These are phyloP conservation scores for Anacardium occidentale DNA, from an alignment of 345 rosid genomes.

Conservation along the genomic window DNA sequence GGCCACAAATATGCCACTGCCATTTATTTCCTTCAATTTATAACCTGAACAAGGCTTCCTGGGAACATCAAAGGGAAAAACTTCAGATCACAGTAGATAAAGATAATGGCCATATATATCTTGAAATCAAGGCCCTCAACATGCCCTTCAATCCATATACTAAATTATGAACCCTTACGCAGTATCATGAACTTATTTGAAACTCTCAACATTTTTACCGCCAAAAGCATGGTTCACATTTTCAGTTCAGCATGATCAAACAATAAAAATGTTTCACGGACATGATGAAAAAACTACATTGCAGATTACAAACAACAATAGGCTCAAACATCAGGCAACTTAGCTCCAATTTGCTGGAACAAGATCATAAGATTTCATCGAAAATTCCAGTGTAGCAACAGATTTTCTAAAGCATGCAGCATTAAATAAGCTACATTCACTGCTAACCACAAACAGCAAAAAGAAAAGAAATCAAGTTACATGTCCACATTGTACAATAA, in stretches of 20 bases:
- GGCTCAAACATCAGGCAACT: too few species aligned
- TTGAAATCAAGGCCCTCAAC: neutral
- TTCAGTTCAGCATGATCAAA: too few species aligned
- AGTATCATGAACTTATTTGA: neutral
- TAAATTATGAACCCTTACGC: neutral
- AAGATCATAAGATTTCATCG: neutral
- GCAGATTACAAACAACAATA: too few species aligned
- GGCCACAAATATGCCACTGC: constrained; percentile 69
- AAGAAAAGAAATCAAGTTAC: neutral
- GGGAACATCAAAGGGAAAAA: constrained; percentile 10
- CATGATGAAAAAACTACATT: too few species aligned
- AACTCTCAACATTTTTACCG: neutral
- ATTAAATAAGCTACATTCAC: neutral
- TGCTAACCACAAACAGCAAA: neutral
- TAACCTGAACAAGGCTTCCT: constrained; percentile 87
- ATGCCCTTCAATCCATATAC: neutral
- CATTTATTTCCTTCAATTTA: constrained; percentile 82
- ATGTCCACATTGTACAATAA: neutral
- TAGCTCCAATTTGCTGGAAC: neutral
- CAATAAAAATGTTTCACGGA: too few species aligned
- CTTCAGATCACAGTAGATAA: neutral
- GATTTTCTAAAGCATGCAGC: neutral
- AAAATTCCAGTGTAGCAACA: neutral
- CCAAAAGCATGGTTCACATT: neutral
- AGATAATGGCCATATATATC: neutral